Conservation (phyloP, 441 rosid genomes). For the Gossypium lobatum region DNA sequence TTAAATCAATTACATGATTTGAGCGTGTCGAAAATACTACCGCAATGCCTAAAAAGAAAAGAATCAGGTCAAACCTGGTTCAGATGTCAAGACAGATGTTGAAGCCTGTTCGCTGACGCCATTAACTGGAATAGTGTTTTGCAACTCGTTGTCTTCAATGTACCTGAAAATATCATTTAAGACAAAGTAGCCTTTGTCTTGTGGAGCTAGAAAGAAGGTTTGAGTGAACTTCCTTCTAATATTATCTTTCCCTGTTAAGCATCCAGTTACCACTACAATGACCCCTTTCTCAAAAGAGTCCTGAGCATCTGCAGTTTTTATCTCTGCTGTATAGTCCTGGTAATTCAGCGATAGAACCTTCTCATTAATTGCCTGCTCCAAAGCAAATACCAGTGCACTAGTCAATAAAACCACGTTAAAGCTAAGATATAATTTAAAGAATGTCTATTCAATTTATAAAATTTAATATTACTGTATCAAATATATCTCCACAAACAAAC, state of each 20-base stretch:
- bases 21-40: background rate
- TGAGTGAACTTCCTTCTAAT: slow-evolving; percentile 70
- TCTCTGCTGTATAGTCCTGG: slow-evolving; percentile 66
- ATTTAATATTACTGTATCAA: background rate
- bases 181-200: slow-evolving; percentile 75
- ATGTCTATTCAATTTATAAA: background rate
- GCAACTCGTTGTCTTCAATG: slow-evolving; percentile 48
- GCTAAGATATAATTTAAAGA: background rate
- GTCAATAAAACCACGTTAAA: slow-evolving; percentile 6
- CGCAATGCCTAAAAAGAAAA: slow-evolving; percentile 5
- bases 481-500: background rate
- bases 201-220: slow-evolving; percentile 80
- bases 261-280: slow-evolving; percentile 80
- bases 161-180: slow-evolving; percentile 76
- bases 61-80: slow-evolving; percentile 39
- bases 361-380: slow-evolving; percentile 73
- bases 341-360: slow-evolving; percentile 71
- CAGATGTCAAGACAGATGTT: slow-evolving; percentile 33
- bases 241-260: slow-evolving; percentile 64
- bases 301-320: slow-evolving; percentile 88
- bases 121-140: slow-evolving; percentile 27
- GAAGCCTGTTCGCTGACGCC: slow-evolving; percentile 34
- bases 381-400: slow-evolving; percentile 10
- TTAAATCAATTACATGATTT: slow-evolving; percentile 17
- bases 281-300: slow-evolving; percentile 70